Evolutionary conservation across 2,329 filamentous ascomycete genomes (phyloP), one percentile per base, ranked within the genome.

Genomic region (Verruconis gallopava): DNA sequence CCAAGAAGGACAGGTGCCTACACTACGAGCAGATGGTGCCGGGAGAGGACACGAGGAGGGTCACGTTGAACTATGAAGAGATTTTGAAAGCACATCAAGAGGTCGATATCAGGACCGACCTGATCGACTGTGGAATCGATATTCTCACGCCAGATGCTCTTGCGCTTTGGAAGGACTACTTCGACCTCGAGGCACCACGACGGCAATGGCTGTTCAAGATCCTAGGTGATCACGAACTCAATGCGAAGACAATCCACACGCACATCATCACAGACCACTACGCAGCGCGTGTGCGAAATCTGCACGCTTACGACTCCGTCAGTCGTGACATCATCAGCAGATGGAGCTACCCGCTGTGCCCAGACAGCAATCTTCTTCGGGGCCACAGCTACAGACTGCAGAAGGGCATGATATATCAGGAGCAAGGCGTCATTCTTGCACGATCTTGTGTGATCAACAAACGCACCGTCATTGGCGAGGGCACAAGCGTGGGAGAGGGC

Each of bases 141-240:
- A 96, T 98, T 49, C 96, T 89, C 62, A 96, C 91, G 1, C 88
- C 89, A 0, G 91, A 96, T 55, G 88, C 95, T 5, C 72, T 96
- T 34, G 88, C 88, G 5, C 66, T 96, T 44, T 98, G 91, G 85
- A 91, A 86, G 5, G 91, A 98, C 62, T 94, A 88, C 56, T 98
- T 96, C 53, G 89, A 98, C 59, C 96, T 94, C 59, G 86, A 95
- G 58, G 72, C 86, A 5, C 85, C 89, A 1, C 75, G 88, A 42
- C 81, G 80, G 53, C 85, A 93, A 53, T 95, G 94, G 53, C 64
- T 98, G 25, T 84, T 88, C 56, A 88, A 88, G 45, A 86, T 96
- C 1, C 66, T 98, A 42, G 95, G 95, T 64, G 91, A 98, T 58
- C 94, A 85, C 66, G 91, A 98, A 57, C 69, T 96, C 44, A 96